Base-by-base conservation (phyloP, 768 basidiomycete genomes). In the Psilocybe cubensis region DNA sequence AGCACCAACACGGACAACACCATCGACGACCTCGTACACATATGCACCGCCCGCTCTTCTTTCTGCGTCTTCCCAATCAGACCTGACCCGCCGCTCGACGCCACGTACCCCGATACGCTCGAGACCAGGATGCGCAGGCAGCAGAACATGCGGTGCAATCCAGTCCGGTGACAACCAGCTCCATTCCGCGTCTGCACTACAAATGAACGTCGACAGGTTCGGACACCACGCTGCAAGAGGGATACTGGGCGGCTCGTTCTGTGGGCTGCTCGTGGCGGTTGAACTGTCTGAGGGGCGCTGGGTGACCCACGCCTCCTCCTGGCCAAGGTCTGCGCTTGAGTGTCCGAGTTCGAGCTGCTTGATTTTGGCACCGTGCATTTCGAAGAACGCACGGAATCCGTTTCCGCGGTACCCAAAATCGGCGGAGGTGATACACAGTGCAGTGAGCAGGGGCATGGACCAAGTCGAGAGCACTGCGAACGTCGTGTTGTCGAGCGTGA, bases 81-180 rank as follows among this genome's bases (percentile, higher is more conserved):
- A 82, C 12, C 76, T 62, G 21, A 91, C 70, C 55, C 88, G 79
- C 58, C 81, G 79, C 69, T 89, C 85, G 66, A 91, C 84, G 62
- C 87, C 88, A 18, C 88, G 79, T 56, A 91, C 85, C 8, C 87
- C 89, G 54, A 91, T 91, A 52, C 90, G 77, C 68, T 84, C 72
- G 10, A 91, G 68, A 6, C 74, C 74, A 0, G 83, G 80, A 65
- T 91, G 89, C 1, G 83, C 68, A 17, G 88, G 86, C 20, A 91
- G 77, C 5, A 91, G 73, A 38, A 88, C 77, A 54, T 91, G 89
- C 3, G 89, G 88, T 12, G 89, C 87, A 63, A 91, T 90, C 89
- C 89, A 91, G 66, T 91, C 88, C 0, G 89, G 89, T 50, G 75
- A 79, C 62, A 84, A 79, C 89, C 89, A 91, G 60, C 90, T 87